Evolutionary conservation across 1,284 basidiomycete genomes (phyloP), one percentile per base, ranked within the genome.

Genomic region (Pseudozyma sp.): DNA sequence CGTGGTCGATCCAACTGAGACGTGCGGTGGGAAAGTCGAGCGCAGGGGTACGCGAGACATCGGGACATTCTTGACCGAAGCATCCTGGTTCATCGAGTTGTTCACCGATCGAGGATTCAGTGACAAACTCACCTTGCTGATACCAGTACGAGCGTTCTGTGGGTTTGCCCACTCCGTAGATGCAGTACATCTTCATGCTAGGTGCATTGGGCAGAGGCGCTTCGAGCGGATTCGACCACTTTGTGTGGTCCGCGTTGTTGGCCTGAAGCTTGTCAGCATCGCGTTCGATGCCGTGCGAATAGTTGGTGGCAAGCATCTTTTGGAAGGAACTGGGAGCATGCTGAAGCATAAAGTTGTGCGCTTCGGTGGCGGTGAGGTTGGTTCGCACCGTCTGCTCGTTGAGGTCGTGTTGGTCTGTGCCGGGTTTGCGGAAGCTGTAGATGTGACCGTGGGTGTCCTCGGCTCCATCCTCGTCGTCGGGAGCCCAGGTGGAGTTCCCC

Each of bases 101-200:
- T 47, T 74, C 71, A 13, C 71, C 71, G 9, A 74, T 74, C 16
- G 59, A 40, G 6, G 54, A 43, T 29, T 66, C 67, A 6, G 68
- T 61, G 13, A 69, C 67, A 47, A 51, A 79, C n/a, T 75, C 72
- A 10, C 79, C 79, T 34, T 77, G 71, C 56, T 71, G 60, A 51
- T 81, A 79, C 76, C 73, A 82, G 61, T 83, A 83, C 44, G 60
- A 79, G 48, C 91, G 92, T 88, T 97, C 97, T 0, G 97, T 99
- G 77, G 95, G 92, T 84, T 98, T 98, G 19, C 97, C 97, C 74
- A 94, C 91, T 0, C 96, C 97, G 85, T 99, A 98, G 9, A 95
- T 88, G 78, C 96, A 98, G 85, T 91, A 93, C 24, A 97, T 90
- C 84, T 92, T 94, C 91, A 97, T 92, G 49, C 90, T 92, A 0